Conservation (phyloP, 2,329 filamentous ascomycete species). For the Stachybotrys chlorohalonatus region DNA sequence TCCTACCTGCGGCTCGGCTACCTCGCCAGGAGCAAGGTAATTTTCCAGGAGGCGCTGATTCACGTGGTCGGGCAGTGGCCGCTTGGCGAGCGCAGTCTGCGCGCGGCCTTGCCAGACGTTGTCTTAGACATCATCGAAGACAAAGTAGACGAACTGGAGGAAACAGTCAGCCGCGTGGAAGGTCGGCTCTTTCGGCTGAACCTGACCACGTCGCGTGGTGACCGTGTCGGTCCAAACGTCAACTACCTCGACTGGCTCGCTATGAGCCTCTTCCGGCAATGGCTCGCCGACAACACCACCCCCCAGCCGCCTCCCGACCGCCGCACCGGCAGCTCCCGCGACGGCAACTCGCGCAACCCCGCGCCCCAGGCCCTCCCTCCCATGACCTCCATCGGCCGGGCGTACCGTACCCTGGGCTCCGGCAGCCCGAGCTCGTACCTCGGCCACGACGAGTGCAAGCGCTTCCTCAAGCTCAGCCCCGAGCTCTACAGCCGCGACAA, state of each 20-base stretch:
- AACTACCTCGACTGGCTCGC: conserved; percentile 86
- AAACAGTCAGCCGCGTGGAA: conserved; percentile 71
- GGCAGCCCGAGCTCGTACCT: conserved; percentile 56
- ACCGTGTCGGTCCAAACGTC: conserved; percentile 70
- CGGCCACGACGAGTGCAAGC: conserved; percentile 78
- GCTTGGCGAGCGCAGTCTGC: conserved; percentile 65
- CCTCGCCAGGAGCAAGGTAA: conserved; percentile 71
- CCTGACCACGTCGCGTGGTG: conserved; percentile 69
- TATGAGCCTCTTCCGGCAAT: conserved; percentile 80
- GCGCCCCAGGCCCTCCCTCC: conserved; percentile 31
- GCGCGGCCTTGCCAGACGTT: conserved; percentile 59
- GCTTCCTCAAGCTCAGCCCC: conserved; percentile 74
- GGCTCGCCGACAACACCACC: conserved; percentile 84
- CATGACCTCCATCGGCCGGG: conserved; percentile 55
- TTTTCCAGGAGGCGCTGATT: conserved; percentile 79
- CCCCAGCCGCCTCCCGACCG: conserved; percentile 42
- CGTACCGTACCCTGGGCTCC: conserved; percentile 69
- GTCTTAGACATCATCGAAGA: conserved; percentile 90
- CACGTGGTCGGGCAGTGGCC: conserved; percentile 96
- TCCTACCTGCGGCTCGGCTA: conserved; percentile 87
- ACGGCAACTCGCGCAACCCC: conserved; percentile 18
- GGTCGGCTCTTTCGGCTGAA: conserved; percentile 73
- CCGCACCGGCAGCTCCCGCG: conserved; percentile 16
- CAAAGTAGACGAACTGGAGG: conserved; percentile 86
- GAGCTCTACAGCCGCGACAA: conserved; percentile 84